phyloP scores from a whole-genome alignment of 352 stramenopile genomes.

The Elongisporangium prolatum region DNA sequence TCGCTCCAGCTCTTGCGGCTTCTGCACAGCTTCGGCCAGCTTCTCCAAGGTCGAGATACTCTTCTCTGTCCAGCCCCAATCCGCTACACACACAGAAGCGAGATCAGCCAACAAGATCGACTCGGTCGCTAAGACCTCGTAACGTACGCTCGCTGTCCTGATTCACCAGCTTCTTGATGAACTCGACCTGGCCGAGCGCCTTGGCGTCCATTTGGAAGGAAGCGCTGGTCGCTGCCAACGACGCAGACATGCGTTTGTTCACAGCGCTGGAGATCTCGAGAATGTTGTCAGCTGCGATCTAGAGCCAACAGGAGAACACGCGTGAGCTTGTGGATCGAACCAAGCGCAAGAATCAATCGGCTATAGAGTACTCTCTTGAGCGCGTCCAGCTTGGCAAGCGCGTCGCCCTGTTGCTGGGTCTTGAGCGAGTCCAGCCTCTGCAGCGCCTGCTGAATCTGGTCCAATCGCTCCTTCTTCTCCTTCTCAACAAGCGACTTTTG shows the following conservation, averaged over 20 bases:
- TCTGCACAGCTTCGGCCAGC: conserved; percentile 36
- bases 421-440: conserved; percentile 38
- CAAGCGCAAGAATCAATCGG: neutral
- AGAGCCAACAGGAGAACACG: neutral
- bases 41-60: conserved; percentile 45
- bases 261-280: conserved; percentile 44
- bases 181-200: conserved; percentile 40
- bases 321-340: neutral
- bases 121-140: conserved; percentile 17
- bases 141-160: conserved; percentile 24
- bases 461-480: conserved; percentile 44
- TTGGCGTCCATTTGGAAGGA: conserved; percentile 56
- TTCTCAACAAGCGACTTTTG: conserved; percentile 40
- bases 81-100: conserved; percentile 23
- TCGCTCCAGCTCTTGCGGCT: conserved; percentile 52
- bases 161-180: conserved; percentile 53
- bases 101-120: neutral
- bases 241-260: conserved; percentile 40
- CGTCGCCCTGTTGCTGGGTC: conserved; percentile 34
- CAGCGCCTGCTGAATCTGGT: conserved; percentile 37
- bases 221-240: conserved; percentile 45
- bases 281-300: conserved; percentile 49
- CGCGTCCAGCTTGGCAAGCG: conserved; percentile 42
- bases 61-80: conserved; percentile 49
- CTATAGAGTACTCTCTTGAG: conserved; percentile 28